Evolutionary conservation across 75 land plant species (phyloP).

Genomic region (Pseudotsuga menziesii): DNA sequence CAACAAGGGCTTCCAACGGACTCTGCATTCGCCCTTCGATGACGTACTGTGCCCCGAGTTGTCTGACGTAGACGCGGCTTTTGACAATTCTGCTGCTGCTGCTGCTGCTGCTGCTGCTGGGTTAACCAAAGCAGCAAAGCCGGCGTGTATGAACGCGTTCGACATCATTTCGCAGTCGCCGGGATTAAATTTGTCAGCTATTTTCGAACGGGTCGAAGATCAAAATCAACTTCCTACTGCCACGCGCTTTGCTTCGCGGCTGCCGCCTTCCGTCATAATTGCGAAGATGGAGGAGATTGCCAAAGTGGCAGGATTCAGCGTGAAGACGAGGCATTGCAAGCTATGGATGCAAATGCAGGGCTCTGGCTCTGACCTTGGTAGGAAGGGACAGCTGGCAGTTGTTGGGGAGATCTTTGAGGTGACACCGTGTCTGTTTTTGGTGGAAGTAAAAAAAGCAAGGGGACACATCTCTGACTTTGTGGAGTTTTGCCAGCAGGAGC

Average conservation of each 20-base stretch:
- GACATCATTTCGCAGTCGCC: conserved; percentile 36
- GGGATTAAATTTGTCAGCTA: conserved; percentile 34
- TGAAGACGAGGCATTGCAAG: conserved; percentile 27
- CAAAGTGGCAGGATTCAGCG: conserved; percentile 18
- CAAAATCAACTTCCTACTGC: conserved; percentile 6
- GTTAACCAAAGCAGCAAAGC: conserved; percentile 16
- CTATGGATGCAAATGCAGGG: conserved; percentile 25
- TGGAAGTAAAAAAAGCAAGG: conserved; percentile 30
- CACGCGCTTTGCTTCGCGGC: conserved; percentile 26
- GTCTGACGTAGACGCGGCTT: not conserved
- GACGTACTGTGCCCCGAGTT: not conserved
- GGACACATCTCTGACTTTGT: conserved; percentile 35
- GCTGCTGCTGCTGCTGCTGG: not conserved
- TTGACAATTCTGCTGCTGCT: not conserved
- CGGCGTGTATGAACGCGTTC: conserved; percentile 33
- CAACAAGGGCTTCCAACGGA: conserved; percentile 7
- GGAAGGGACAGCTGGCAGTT: conserved; percentile 20
- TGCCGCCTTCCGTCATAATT: conserved; percentile 23
- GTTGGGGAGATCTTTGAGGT: conserved; percentile 43
- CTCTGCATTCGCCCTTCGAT: not conserved
- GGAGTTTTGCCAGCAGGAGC: conserved; percentile 17
- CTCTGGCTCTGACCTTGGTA: conserved; percentile 15
- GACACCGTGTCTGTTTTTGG: conserved; percentile 29
- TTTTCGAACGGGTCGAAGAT: conserved; percentile 39
- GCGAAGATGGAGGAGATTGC: conserved; percentile 32